Base-by-base conservation (phyloP, 116 monocot species). In the Posidonia oceanica region DNA sequence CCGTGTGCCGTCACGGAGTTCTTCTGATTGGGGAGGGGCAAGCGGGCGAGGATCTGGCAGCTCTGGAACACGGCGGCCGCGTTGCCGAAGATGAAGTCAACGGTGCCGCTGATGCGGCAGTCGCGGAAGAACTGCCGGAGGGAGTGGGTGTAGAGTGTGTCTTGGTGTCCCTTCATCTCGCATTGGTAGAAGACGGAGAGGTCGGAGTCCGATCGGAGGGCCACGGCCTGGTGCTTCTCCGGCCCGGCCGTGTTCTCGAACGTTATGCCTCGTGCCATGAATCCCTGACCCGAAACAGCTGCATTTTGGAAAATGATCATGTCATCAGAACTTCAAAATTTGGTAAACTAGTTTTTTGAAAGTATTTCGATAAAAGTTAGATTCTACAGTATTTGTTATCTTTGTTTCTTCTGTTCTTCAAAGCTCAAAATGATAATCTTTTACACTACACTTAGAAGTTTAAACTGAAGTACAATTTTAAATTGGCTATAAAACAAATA, bases 121-220 rank as follows among this genome's bases (percentile, higher is more conserved):
- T 86, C 80, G 69, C 92, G 88, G 77, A 78, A 91, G 83, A 91
- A 91, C 36, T 91, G 91, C 11, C 91, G 91, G 69, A 85, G 88
- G 40, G 89, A 74, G 75, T 93, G 89, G 37, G 83, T 81, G 80
- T 94, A 94, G 54, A 94, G 89, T 3, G 94, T 89, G 81, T 94
- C 94, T 67, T 94, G 94, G 81, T 87, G 85, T 5, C 82, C 89
- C 11, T 40, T 59, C 66, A 89, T 69, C 54, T 69, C 59, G 77
- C 84, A 84, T 3, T 77, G 76, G 79, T 79, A 87, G 84, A 77
- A 89, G 39, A 76, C 77, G 3, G 87, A 84, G 54, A 77, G 77
- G 78, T 90, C 90, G 42, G 72, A 61, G 48, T 72, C 61, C 51
- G 83, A 73, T 1, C 84, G 75, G 5, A 90, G 80, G 7, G 94